These are phyloP conservation scores for Talaromyces albobiverticillius DNA, from an alignment of 2,329 filamentous ascomycete species.

Conservation along the genomic window DNA sequence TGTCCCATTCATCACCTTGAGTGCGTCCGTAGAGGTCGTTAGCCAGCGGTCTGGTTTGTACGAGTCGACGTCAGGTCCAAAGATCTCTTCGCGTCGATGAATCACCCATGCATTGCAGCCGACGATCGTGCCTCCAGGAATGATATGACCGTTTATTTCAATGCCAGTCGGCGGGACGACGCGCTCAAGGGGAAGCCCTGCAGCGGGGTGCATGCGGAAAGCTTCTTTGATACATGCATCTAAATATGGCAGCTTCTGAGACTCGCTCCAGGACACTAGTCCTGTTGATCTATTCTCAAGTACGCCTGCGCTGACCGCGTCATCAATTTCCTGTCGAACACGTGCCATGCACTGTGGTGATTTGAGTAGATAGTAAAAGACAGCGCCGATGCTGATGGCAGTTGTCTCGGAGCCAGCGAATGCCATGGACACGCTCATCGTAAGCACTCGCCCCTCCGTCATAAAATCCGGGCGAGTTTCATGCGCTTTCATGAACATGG, in stretches of 20 bases:
- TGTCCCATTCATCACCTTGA: slow-evolving; percentile 17
- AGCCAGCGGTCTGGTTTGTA: slow-evolving; percentile 36
- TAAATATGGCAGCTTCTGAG: slow-evolving; percentile 69
- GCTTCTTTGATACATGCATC: slow-evolving; percentile 50
- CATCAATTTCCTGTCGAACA: slow-evolving; percentile 59
- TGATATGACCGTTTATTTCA: slow-evolving; percentile 14
- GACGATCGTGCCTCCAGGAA: slow-evolving; percentile 51
- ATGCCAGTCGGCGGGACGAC: slow-evolving; percentile 55
- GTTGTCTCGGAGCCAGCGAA: slow-evolving; percentile 78
- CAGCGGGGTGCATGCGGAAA: slow-evolving; percentile 72
- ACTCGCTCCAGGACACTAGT: slow-evolving; percentile 67
- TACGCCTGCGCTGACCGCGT: slow-evolving; percentile 44
- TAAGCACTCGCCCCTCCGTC: slow-evolving; percentile 25
- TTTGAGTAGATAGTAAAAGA: slow-evolving; percentile 73
- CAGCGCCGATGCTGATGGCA: slow-evolving; percentile 66
- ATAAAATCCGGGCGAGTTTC: slow-evolving; percentile 26
- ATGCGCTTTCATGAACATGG: slow-evolving; percentile 26
- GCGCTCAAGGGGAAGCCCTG: slow-evolving; percentile 70
- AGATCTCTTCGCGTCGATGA: slow-evolving; percentile 65
- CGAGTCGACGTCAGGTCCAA: slow-evolving; percentile 63
- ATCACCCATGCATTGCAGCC: slow-evolving; percentile 74
- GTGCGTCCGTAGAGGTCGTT: not conserved
- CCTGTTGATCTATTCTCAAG: slow-evolving; percentile 27
- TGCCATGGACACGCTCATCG: slow-evolving; percentile 28
- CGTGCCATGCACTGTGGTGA: slow-evolving; percentile 43